phyloP scores from a whole-genome alignment of 1,284 basidiomycete species.

The Thelephora terrestris region DNA sequence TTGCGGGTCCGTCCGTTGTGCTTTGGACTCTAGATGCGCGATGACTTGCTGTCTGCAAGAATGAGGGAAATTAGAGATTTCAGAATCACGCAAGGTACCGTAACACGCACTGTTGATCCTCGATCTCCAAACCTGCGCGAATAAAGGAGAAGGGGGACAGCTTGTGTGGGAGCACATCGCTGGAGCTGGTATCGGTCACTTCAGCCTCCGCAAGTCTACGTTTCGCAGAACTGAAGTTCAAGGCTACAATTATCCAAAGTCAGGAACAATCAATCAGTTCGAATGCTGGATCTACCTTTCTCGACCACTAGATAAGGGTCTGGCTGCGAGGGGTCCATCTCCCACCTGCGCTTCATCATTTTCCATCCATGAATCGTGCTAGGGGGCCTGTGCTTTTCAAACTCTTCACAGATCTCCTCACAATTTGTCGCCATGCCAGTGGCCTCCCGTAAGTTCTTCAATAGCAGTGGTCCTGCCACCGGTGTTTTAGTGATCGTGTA shows the following conservation, averaged over 20 bases:
- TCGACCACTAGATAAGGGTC: conserved; percentile 3
- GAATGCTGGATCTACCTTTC: conserved; percentile 2
- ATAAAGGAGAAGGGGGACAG: conserved; percentile 5
- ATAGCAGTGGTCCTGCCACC: too few relatives aligned
- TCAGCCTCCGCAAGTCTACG: conserved; percentile 1
- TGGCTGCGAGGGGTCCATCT: too few relatives aligned
- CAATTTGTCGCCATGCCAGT: neutral
- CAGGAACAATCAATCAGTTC: too few relatives aligned
- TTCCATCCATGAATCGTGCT: too few relatives aligned
- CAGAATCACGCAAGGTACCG: too few relatives aligned
- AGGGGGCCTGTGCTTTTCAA: neutral
- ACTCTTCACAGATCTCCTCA: too few relatives aligned
- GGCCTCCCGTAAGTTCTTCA: neutral
- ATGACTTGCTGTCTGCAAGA: neutral
- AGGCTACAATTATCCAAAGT: neutral
- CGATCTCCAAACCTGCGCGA: conserved; percentile 7
- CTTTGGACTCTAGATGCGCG: neutral
- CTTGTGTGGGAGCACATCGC: too few relatives aligned
- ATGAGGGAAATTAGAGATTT: too few relatives aligned
- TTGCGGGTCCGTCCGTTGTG: neutral
- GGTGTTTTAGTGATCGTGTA: neutral
- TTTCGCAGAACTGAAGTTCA: too few relatives aligned
- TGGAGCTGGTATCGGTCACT: neutral
- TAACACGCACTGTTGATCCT: conserved; percentile 9
- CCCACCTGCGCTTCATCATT: too few relatives aligned